These are phyloP conservation scores for Xerocomellus intermedius DNA, from an alignment of 768 basidiomycete genomes.

Conservation along the genomic window DNA sequence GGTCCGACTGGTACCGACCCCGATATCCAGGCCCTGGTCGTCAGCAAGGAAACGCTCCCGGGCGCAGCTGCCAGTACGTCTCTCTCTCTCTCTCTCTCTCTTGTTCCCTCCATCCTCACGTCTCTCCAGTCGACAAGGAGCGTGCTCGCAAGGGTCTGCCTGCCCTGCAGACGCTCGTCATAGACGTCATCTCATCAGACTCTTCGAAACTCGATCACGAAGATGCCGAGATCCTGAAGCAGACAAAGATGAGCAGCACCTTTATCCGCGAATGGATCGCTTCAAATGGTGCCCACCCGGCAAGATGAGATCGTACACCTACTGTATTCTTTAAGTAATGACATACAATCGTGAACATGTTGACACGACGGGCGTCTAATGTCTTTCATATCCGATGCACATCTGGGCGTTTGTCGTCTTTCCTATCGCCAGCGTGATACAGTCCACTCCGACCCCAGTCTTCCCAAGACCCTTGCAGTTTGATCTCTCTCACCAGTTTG, in stretches of 20 bases:
- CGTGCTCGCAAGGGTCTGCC: slow-evolving; percentile 58
- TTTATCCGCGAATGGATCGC: slow-evolving; percentile 88
- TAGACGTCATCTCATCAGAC: slow-evolving; percentile 84
- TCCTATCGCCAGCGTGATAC: not conserved
- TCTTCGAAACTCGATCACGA: slow-evolving; percentile 56
- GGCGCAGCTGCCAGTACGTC: slow-evolving; percentile 71
- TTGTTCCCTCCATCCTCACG: not conserved
- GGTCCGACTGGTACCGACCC: slow-evolving; percentile 90
- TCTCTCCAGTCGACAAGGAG: slow-evolving; percentile 56
- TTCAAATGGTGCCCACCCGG: slow-evolving; percentile 9
- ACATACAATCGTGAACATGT: no score
- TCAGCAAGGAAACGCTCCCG: slow-evolving; percentile 81
- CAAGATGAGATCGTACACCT: slow-evolving; percentile 10
- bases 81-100: slow-evolving; percentile 9
- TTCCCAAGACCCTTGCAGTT: slow-evolving; percentile 19
- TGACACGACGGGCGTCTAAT: no score
- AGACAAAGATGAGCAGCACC: slow-evolving; percentile 92
- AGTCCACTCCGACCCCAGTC: not conserved
- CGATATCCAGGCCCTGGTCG: slow-evolving; percentile 88
- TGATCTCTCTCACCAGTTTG: slow-evolving; percentile 20
- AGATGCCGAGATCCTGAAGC: slow-evolving; percentile 67
- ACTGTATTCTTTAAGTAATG: slow-evolving; percentile 11
- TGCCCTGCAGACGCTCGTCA: slow-evolving; percentile 65
- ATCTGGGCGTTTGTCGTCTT: not conserved
- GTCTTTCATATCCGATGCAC: not conserved